Conservation (phyloP, 768 basidiomycete species). For the Leccinum truebloodii region DNA sequence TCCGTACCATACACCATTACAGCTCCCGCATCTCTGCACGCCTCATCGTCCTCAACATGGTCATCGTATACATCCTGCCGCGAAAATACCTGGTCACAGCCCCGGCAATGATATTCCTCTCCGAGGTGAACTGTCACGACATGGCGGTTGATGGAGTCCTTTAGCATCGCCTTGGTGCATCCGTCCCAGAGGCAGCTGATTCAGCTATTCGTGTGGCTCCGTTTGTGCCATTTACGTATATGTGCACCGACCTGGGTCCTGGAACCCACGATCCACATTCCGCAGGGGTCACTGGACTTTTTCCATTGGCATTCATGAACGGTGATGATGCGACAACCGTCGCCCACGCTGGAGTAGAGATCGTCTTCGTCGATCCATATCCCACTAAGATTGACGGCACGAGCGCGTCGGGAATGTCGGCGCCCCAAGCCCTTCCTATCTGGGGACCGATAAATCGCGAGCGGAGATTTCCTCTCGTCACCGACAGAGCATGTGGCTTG, state of each 20-base stretch:
- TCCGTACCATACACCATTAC: neutral
- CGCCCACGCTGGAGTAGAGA: neutral
- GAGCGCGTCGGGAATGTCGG: neutral
- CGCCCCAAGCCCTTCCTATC: neutral
- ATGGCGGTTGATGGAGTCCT: no score
- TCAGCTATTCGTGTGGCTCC: neutral
- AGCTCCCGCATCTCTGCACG: neutral
- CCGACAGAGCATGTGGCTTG: neutral
- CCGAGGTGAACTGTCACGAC: no score
- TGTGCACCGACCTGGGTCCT: neutral
- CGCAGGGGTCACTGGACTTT: constrained; percentile 1
- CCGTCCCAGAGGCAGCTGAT: no score
- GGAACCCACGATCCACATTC: constrained; percentile 7
- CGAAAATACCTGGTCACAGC: constrained; percentile 2
- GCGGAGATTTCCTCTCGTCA: neutral
- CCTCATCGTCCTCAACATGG: neutral
- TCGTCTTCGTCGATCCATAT: constrained; percentile 5
- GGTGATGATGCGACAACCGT: neutral
- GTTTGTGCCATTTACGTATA: constrained; percentile 6
- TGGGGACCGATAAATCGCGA: neutral
- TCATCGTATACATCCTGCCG: constrained; percentile 4
- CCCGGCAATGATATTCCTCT: neutral
- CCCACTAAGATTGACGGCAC: neutral
- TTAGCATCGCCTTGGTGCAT: no score
- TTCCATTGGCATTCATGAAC: constrained; percentile 7